These are phyloP conservation scores for Lasiodiplodia sp. DNA, from an alignment of 2,329 filamentous ascomycete genomes.

Conservation along the genomic window DNA sequence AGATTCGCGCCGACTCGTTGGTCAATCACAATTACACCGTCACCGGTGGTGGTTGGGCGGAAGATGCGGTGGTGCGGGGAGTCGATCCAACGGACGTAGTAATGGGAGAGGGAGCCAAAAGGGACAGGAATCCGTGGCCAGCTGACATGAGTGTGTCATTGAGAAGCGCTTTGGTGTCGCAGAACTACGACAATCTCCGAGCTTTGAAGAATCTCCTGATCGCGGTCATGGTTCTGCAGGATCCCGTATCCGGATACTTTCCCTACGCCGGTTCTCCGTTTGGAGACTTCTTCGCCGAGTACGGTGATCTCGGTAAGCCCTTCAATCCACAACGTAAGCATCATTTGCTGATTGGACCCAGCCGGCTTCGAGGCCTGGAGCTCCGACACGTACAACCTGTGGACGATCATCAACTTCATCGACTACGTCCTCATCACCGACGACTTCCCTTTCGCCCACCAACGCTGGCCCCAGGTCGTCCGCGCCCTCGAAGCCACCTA, in stretches of 20 bases:
- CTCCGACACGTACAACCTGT: constrained; percentile 53
- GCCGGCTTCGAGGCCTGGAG: constrained; percentile 38
- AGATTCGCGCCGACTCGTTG: constrained; percentile 36
- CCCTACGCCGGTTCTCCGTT: constrained; percentile 51
- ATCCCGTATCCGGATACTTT: constrained; percentile 35
- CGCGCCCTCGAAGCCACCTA: constrained; percentile 9
- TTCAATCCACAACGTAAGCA: not conserved
- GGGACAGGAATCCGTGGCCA: constrained; percentile 52
- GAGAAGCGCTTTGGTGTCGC: constrained; percentile 45
- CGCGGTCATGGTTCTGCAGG: constrained; percentile 6
- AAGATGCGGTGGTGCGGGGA: constrained; percentile 41
- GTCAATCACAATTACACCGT: constrained; percentile 8
- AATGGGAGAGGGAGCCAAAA: constrained; percentile 50
- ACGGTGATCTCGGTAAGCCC: constrained; percentile 3
- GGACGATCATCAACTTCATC: constrained; percentile 65
- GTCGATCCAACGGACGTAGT: constrained; percentile 47
- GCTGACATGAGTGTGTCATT: constrained; percentile 59
- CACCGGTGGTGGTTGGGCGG: constrained; percentile 34
- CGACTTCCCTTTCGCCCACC: constrained; percentile 42
- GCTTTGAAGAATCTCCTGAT: not conserved
- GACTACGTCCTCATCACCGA: constrained; percentile 65
- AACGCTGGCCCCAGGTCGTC: not conserved
- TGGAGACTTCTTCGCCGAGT: constrained; percentile 2
- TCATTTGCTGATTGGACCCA: not conserved
- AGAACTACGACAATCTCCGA: constrained; percentile 54